phyloP scores from a whole-genome alignment of 139 green algal genomes.

The Coelastrella sp. region DNA sequence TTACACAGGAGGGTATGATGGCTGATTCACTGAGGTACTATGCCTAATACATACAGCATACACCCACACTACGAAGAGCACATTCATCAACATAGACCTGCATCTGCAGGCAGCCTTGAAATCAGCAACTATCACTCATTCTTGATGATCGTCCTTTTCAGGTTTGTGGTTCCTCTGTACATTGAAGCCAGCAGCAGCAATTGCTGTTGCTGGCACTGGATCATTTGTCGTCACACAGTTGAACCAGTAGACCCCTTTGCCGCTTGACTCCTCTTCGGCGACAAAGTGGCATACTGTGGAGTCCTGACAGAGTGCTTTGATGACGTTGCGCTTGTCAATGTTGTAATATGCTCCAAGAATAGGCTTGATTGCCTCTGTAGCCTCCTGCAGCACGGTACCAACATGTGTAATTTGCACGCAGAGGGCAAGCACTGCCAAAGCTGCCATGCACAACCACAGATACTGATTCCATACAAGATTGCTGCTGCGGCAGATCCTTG shows the following conservation, averaged over 20 bases:
- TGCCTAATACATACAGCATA: too few species aligned
- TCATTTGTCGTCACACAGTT: slow-evolving; percentile 8
- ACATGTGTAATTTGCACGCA: not conserved
- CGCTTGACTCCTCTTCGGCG: slow-evolving; percentile 61
- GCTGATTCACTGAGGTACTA: too few species aligned
- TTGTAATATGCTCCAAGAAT: slow-evolving; percentile 85
- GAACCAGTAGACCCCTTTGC: slow-evolving; percentile 43
- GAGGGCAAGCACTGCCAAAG: not conserved
- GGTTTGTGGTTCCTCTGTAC: too few species aligned
- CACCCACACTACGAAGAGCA: too few species aligned
- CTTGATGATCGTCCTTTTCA: too few species aligned
- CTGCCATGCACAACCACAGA: not conserved
- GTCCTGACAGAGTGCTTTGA: slow-evolving; percentile 81
- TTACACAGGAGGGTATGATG: too few species aligned
- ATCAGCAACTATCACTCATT: too few species aligned
- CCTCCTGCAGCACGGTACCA: slow-evolving; percentile 65
- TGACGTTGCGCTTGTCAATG: slow-evolving; percentile 74
- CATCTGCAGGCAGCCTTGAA: too few species aligned
- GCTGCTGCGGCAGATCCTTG: not conserved
- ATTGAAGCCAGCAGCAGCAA: slow-evolving; percentile 24
- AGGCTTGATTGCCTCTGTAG: slow-evolving; percentile 80
- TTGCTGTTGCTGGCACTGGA: slow-evolving; percentile 10
- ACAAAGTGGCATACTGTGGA: slow-evolving; percentile 61
- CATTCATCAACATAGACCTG: too few species aligned
- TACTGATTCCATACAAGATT: not conserved